Conservation (phyloP, 1,284 basidiomycete genomes). For the Entoloma clypeatum region DNA sequence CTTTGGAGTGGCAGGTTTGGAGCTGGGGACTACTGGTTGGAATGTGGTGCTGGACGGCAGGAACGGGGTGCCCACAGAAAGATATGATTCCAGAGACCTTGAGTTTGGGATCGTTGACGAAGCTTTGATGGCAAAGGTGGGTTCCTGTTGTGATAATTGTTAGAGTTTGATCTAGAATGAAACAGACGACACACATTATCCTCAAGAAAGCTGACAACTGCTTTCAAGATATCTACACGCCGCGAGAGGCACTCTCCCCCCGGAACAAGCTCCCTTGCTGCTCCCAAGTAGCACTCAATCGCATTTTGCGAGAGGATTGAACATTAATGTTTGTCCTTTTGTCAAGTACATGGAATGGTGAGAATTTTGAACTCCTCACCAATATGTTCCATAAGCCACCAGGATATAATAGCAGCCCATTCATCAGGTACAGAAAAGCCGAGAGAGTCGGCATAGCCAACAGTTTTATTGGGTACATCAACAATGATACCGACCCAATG, state of each 20-base stretch:
- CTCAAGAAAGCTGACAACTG: no score
- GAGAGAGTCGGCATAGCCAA: slow-evolving; percentile 9
- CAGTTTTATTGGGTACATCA: neutral
- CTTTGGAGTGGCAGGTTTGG: neutral
- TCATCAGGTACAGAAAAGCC: neutral
- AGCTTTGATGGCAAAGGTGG: neutral
- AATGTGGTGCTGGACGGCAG: neutral
- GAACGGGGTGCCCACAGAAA: neutral
- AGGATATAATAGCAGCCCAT: slow-evolving; percentile 21
- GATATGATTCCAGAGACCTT: neutral
- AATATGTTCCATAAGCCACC: slow-evolving; percentile 7
- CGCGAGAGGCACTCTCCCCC: slow-evolving; percentile 1
- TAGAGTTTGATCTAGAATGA: no score
- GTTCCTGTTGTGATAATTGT: neutral
- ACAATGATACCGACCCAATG: slow-evolving; percentile 10
- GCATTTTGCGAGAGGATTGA: slow-evolving; percentile 5
- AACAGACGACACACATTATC: no score
- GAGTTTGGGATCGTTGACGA: neutral
- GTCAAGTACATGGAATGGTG: slow-evolving; percentile 3
- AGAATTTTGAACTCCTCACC: neutral
- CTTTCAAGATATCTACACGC: slow-evolving; percentile 1
- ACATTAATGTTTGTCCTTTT: slow-evolving; percentile 5
- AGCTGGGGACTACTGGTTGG: neutral
- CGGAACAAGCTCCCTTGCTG: neutral
- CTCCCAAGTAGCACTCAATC: neutral